phyloP scores from a whole-genome alignment of 306 rosid genomes.

The Casuarina glauca region DNA sequence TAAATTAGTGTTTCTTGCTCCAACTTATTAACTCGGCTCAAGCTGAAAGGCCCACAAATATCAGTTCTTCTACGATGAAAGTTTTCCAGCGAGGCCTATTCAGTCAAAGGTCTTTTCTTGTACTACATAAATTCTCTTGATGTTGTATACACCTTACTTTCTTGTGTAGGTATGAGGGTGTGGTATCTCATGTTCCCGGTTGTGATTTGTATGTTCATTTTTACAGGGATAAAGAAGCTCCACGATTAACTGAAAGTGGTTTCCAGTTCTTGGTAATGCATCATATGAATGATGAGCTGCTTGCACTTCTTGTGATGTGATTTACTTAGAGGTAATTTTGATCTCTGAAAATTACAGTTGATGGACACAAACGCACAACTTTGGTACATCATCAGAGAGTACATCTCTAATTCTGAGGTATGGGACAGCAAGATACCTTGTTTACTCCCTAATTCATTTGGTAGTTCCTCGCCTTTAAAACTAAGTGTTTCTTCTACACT shows the following conservation, averaged over 20 bases:
- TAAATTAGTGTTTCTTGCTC: conserved; percentile 82
- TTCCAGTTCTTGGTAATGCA: conserved; percentile 96
- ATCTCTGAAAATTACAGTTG: conserved; percentile 58
- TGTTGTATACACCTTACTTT: conserved; percentile 17
- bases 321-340: conserved; percentile 33
- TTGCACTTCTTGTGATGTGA: conserved; percentile 33
- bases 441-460: neutral
- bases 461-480: neutral
- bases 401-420: conserved; percentile 95
- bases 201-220: conserved; percentile 16
- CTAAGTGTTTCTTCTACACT: neutral
- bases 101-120: conserved; percentile 66
- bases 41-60: conserved; percentile 69
- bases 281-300: conserved; percentile 31
- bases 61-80: conserved; percentile 88
- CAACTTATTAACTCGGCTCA: conserved; percentile 86
- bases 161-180: neutral
- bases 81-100: conserved; percentile 86
- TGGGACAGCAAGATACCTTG: conserved; percentile 6
- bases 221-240: conserved; percentile 84
- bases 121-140: conserved; percentile 13
- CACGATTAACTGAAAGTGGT: conserved; percentile 88
- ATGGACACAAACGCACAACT: conserved; percentile 98
- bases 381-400: conserved; percentile 96
- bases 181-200: conserved; percentile 27